phyloP scores from a whole-genome alignment of 1,284 basidiomycete genomes.

The Rhodotorula sp. region DNA sequence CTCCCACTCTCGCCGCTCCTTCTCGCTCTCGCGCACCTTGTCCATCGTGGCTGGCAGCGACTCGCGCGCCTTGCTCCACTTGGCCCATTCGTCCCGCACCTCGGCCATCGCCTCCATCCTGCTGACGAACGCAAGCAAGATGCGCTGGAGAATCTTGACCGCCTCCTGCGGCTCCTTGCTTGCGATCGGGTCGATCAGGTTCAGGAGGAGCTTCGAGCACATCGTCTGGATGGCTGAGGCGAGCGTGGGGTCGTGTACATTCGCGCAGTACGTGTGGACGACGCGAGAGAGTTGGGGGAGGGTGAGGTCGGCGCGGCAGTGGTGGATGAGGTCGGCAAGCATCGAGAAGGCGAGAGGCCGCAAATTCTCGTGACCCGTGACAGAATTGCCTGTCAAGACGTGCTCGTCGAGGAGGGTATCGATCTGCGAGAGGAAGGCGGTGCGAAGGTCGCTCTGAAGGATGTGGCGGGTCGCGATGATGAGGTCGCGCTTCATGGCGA shows the following conservation, averaged over 20 bases:
- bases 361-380: conserved; percentile 74
- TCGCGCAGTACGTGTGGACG: conserved; percentile 79
- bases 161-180: conserved; percentile 65
- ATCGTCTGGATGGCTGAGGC: conserved; percentile 81
- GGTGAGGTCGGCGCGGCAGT: conserved; percentile 79
- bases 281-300: conserved; percentile 74
- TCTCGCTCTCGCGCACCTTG: conserved; percentile 52
- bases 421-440: conserved; percentile 77
- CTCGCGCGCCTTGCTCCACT: conserved; percentile 38
- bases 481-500: conserved; percentile 66
- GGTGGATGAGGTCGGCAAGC: conserved; percentile 90
- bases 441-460: conserved; percentile 73
- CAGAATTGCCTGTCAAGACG: conserved; percentile 81
- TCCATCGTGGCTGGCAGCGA: conserved; percentile 52
- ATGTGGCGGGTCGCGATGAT: conserved; percentile 92
- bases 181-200: conserved; percentile 78
- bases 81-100: conserved; percentile 44
- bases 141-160: conserved; percentile 64
- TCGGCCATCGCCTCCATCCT: conserved; percentile 75
- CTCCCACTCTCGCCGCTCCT: conserved; percentile 29
- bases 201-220: conserved; percentile 90
- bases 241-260: conserved; percentile 85
- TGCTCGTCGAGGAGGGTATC: conserved; percentile 89
- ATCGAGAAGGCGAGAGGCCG: conserved; percentile 82
- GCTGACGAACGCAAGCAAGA: conserved; percentile 82